A percentile compares a stretch with the other conserved stretches of the same genome.
Conservation (phyloP, 768 basidiomycete species). For the Hebeloma cylindrosporum region DNA sequence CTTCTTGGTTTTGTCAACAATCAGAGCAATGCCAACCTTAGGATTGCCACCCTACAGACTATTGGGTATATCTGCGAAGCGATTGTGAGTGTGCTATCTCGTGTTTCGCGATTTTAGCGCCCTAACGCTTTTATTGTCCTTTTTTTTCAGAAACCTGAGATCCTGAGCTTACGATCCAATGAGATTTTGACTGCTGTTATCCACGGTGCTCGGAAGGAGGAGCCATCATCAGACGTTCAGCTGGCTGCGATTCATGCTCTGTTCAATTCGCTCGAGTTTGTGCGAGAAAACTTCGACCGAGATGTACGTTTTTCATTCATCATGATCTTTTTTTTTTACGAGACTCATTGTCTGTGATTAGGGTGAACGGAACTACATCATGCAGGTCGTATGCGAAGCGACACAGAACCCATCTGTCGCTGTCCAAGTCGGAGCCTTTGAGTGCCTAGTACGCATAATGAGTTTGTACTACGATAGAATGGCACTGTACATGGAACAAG, state of each 20-base stretch:
- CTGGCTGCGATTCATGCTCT: conserved; percentile 90
- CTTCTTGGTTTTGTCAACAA: conserved; percentile 87
- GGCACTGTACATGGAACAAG: conserved; percentile 99
- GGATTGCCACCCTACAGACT: conserved; percentile 87
- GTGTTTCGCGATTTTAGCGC: neutral
- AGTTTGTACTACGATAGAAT: conserved; percentile 98
- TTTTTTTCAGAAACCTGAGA: conserved; percentile 81
- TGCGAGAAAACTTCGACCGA: conserved; percentile 95
- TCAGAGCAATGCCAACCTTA: conserved; percentile 66
- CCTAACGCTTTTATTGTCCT: conserved; percentile 15
- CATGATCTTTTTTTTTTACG: conserved; percentile 9
- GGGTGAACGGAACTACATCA: conserved; percentile 99
- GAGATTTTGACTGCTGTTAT: conserved; percentile 99
- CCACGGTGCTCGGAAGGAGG: conserved; percentile 96
- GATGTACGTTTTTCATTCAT: conserved; percentile 59
- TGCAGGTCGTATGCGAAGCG: conserved; percentile 99
- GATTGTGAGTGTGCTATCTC: conserved; percentile 63
- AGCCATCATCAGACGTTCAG: conserved; percentile 88
- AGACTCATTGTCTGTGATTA: conserved; percentile 31
- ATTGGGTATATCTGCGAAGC: conserved; percentile 98
- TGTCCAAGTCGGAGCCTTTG: conserved; percentile 96
- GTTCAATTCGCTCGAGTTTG: conserved; percentile 95
- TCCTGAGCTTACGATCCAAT: conserved; percentile 85
- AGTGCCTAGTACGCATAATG: conserved; percentile 96
- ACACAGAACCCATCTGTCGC: conserved; percentile 79